Evolutionary conservation across 129 eudicot species (phyloP), one percentile per base, ranked within the genome.

Genomic region (Arctium lappa): DNA sequence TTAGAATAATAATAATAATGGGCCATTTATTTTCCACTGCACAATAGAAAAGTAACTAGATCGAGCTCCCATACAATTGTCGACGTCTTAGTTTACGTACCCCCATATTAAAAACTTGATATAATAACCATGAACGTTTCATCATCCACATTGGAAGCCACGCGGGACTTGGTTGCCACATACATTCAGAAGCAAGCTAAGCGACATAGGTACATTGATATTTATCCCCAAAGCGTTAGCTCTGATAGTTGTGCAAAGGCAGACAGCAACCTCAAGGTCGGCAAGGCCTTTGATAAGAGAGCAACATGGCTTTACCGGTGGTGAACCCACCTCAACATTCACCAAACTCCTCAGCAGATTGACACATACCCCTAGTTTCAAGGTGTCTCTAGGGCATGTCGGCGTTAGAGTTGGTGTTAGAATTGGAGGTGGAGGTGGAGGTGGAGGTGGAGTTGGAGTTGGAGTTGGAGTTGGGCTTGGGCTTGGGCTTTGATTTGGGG

Each of bases 231-330:
- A 86, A 30, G 84, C 71, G 12, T 86, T 86, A 11, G 89, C 90
- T 70, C 80, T 87, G 7, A 91, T 79, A 62, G 93, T 88, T 33
- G 93, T 89, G 88, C 93, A 91, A 50, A 91, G 93, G 81, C 96
- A 91, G 31, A 84, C 79, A 3, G 93, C 91, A 1, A 90, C 96
- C 18, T 91, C 93, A 9, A 89, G 80, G 50, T 89, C 95, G 70
- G 82, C 73, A 62, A 91, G 87, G 15, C 91, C 93, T 32, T 78
- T 63, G 29, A 91, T 82, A 4, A 88, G 88, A 32, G 80, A 16
- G 84, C 95, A 91, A 32, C 95, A 91, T 38, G 83, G 87, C 66
- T 78, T 60, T 33, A 42, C 80, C 0, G 95, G 84, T n/a, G 91
- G 93, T 46, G 69, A 83, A 15, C 93, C 86, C 16, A 81, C 48